A percentile compares a stretch with the other conserved stretches of the same genome.
phyloP scores from a whole-genome alignment of 371 early-diverging fungal genomes.

The Apophysomyces elegans region DNA sequence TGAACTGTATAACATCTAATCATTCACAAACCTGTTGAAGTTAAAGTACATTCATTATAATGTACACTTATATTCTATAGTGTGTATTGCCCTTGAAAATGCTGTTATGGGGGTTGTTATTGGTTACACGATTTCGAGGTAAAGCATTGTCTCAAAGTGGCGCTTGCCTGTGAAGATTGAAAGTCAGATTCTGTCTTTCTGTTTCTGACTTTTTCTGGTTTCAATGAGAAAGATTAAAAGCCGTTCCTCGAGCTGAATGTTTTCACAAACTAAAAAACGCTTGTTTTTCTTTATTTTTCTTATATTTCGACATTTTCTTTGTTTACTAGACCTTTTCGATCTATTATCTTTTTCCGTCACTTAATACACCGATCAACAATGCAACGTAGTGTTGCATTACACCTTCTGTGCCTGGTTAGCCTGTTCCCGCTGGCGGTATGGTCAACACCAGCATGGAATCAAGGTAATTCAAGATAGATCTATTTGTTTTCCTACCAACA shows the following conservation, averaged over 20 bases:
- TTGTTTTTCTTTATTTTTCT: neutral
- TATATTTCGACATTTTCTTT: neutral
- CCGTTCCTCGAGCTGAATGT: neutral
- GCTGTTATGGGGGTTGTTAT: neutral
- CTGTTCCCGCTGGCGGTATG: constrained; percentile 6
- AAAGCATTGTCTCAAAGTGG: constrained; percentile 1
- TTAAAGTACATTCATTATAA: no score
- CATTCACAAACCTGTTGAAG: neutral
- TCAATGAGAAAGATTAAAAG: constrained; percentile 9
- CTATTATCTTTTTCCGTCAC: neutral
- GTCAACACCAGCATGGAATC: constrained; percentile 5
- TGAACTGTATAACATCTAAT: neutral
- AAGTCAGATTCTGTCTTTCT: constrained; percentile 7
- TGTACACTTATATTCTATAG: no score
- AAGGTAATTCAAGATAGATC: neutral
- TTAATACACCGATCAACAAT: neutral
- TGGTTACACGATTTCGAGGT: constrained; percentile 4
- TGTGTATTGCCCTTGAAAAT: neutral
- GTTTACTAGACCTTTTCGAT: constrained; percentile 2
- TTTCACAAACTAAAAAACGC: neutral
- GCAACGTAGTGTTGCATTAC: constrained; percentile 9
- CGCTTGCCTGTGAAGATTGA: neutral
- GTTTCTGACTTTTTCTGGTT: constrained; percentile 10
- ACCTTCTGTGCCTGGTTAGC: neutral
- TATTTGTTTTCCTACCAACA: neutral